These are phyloP conservation scores for Zygosaccharomyces gambellarensis DNA, from an alignment of 805 yeast genomes.

Conservation along the genomic window DNA sequence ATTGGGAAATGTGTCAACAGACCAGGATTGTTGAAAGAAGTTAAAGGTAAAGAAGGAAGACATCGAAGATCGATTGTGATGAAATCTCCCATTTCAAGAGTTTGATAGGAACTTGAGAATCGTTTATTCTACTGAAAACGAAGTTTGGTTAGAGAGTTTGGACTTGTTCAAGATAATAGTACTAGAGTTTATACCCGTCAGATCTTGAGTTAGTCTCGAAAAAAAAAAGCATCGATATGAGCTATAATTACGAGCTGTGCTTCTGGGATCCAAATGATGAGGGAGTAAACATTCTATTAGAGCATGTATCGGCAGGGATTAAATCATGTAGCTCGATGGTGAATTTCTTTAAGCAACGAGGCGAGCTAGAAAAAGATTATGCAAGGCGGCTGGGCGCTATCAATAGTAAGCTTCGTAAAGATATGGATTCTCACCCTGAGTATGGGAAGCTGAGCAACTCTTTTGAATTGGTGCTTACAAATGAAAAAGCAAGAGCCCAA, in stretches of 20 bases:
- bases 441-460: constrained; percentile 27
- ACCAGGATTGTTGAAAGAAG: neutral
- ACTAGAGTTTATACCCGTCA: neutral
- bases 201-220: neutral
- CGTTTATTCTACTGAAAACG: neutral
- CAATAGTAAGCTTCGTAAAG: constrained; percentile 24
- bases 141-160: neutral
- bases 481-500: constrained; percentile 28
- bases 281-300: constrained; percentile 28
- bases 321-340: constrained; percentile 25
- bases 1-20: constrained; percentile 4
- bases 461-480: constrained; percentile 15
- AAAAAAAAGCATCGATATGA: constrained; percentile 11
- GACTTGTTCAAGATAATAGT: neutral
- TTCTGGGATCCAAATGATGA: constrained; percentile 36
- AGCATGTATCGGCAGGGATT: constrained; percentile 29
- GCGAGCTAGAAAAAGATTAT: constrained; percentile 33
- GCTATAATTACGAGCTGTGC: constrained; percentile 29
- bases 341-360: constrained; percentile 29
- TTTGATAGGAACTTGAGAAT: neutral
- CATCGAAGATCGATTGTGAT: neutral
- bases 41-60: neutral
- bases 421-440: constrained; percentile 24
- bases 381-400: constrained; percentile 34
- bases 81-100: neutral